These are phyloP conservation scores for Biancaea sappan DNA, from an alignment of 306 rosid genomes.

Conservation along the genomic window DNA sequence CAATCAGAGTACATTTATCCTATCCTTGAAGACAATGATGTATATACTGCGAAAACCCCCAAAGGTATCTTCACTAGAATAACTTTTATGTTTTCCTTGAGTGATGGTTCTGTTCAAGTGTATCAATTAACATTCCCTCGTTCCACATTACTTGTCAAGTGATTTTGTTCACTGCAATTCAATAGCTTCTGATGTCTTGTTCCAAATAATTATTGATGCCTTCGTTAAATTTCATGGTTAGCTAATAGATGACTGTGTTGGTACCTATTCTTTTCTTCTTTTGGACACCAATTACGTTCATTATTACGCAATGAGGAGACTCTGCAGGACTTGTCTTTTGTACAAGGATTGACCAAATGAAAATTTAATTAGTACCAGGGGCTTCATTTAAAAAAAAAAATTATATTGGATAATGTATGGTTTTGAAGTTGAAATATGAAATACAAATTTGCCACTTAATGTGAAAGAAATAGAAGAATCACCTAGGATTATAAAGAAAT, in stretches of 20 bases:
- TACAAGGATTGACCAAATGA: too few relatives aligned
- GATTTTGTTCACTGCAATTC: background rate
- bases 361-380: too few relatives aligned
- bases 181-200: background rate
- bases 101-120: background rate
- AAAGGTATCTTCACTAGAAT: constrained; percentile 47
- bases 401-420: background rate
- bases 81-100: background rate
- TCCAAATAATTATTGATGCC: background rate
- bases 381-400: too few relatives aligned
- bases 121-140: background rate
- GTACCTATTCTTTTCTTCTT: background rate
- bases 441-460: too few relatives aligned
- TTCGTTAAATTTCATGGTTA: background rate
- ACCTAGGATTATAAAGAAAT: background rate
- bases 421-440: too few relatives aligned
- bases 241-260: constrained; percentile 2
- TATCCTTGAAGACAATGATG: constrained; percentile 77
- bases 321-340: too few relatives aligned
- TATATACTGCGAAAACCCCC: constrained; percentile 73
- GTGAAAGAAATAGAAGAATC: too few relatives aligned
- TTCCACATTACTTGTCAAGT: background rate
- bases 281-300: background rate
- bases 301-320: too few relatives aligned
- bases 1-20: constrained; percentile 59